A percentile compares a stretch with the other conserved stretches of the same genome.
Conservation (phyloP, 2,329 filamentous ascomycete genomes). For the Alternaria atra region DNA sequence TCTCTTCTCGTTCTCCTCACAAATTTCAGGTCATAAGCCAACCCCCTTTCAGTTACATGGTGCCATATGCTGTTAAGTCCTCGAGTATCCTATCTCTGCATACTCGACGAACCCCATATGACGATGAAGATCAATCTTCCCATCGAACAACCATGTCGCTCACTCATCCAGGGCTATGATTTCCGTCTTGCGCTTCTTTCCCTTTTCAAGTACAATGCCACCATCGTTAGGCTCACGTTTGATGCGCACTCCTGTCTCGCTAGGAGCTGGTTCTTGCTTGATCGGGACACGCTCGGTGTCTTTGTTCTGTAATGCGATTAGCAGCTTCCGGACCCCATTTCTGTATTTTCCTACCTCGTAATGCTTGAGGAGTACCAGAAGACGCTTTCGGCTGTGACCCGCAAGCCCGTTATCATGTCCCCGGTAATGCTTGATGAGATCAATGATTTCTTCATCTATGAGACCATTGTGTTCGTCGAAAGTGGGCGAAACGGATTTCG, state of each 20-base stretch:
- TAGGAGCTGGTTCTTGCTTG: not conserved
- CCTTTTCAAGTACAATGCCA: not conserved
- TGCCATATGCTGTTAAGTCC: not conserved
- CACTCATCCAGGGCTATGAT: slow-evolving; percentile 12
- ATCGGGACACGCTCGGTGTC: not conserved
- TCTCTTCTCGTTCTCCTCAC: not conserved
- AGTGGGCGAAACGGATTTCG: not conserved
- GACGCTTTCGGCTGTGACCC: not conserved
- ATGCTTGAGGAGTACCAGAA: not conserved
- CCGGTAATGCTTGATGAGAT: not conserved
- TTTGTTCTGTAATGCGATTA: not conserved
- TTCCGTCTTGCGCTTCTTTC: slow-evolving; percentile 10
- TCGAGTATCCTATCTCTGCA: too few relatives aligned
- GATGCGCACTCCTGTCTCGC: not conserved
- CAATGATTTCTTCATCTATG: not conserved
- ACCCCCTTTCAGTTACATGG: not conserved
- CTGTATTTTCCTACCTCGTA: not conserved
- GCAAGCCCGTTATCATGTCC: not conserved
- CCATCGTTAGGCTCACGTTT: not conserved
- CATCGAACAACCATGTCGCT: not conserved
- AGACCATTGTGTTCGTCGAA: not conserved
- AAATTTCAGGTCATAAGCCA: too few relatives aligned
- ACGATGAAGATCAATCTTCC: not conserved
- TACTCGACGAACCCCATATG: too few relatives aligned
- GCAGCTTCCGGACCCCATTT: not conserved